Percentiles rank a stretch among this genome's conserved stretches.
Evolutionary conservation across 495 filamentous ascomycete species (phyloP).

Genomic region (Choiromyces venosus): DNA sequence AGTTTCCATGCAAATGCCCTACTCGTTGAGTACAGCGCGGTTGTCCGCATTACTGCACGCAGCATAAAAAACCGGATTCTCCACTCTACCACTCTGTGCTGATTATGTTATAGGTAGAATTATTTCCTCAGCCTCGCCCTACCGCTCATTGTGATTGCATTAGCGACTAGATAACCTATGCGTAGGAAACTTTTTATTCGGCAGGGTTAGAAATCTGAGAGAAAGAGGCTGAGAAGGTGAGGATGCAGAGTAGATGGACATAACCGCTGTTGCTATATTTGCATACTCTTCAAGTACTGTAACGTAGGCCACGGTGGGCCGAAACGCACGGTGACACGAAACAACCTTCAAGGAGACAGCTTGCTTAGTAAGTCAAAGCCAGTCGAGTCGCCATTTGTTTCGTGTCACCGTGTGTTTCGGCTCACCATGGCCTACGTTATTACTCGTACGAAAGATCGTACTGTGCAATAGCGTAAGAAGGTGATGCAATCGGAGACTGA

Average conservation of each 20-base stretch:
- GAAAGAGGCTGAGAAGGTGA: neutral
- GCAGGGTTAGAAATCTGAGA: neutral
- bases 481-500: neutral
- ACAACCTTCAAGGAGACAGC: too few species aligned
- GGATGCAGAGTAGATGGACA: neutral
- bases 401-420: too few species aligned
- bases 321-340: too few species aligned
- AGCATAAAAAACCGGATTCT: neutral
- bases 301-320: too few species aligned
- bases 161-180: neutral
- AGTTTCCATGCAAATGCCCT: too few species aligned
- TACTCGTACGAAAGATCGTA: neutral
- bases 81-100: neutral
- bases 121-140: neutral
- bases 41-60: neutral
- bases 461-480: neutral
- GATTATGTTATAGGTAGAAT: neutral
- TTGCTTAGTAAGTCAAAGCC: too few species aligned
- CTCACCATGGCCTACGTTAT: too few species aligned
- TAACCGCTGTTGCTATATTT: neutral
- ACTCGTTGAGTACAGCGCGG: neutral
- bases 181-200: neutral
- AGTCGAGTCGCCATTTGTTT: too few species aligned
- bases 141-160: neutral
- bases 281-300: neutral